A percentile compares a stretch with the other conserved stretches of the same genome.
phyloP scores from a whole-genome alignment of 352 stramenopile species.

The Phytopythium aichiense region DNA sequence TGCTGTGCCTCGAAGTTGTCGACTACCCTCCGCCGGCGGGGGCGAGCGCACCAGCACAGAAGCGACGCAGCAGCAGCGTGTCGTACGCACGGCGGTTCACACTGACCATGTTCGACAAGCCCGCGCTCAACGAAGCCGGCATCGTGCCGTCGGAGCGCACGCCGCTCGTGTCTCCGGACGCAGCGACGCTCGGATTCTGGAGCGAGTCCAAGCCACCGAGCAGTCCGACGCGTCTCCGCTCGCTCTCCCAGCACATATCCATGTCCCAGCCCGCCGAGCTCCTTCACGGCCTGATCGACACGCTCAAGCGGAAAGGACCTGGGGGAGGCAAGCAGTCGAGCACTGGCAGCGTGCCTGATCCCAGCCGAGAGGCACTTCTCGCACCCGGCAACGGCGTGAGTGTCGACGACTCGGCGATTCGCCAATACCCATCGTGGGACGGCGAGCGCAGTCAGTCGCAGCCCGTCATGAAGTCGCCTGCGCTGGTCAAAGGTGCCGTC shows the following conservation, averaged over 20 bases:
- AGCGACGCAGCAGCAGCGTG: slow-evolving; percentile 40
- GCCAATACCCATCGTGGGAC: slow-evolving; percentile 3
- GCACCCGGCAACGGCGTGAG: slow-evolving; percentile 1
- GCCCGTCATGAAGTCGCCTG: slow-evolving; percentile 26
- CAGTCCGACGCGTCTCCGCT: slow-evolving; percentile 56
- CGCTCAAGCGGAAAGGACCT: slow-evolving; percentile 58
- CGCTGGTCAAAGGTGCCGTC: slow-evolving; percentile 28
- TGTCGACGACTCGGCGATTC: slow-evolving; percentile 5
- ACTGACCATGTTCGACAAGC: slow-evolving; percentile 58
- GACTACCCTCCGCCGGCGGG: slow-evolving; percentile 49
- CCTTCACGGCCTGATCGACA: slow-evolving; percentile 65
- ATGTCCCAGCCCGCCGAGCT: slow-evolving; percentile 61
- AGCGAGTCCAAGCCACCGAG: slow-evolving; percentile 58
- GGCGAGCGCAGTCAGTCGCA: slow-evolving; percentile 38
- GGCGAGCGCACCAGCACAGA: slow-evolving; percentile 14
- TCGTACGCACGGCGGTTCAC: slow-evolving; percentile 60
- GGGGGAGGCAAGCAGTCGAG: slow-evolving; percentile 20
- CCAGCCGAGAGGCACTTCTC: slow-evolving; percentile 1
- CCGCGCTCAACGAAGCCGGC: slow-evolving; percentile 30
- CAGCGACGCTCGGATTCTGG: slow-evolving; percentile 73
- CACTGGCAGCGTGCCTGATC: slow-evolving; percentile 7
- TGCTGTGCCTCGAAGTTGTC: slow-evolving; percentile 75
- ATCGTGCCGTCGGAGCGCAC: slow-evolving; percentile 28
- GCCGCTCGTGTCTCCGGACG: slow-evolving; percentile 50
- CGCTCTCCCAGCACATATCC: slow-evolving; percentile 72